Evolutionary conservation across 352 stramenopile species (phyloP).

Genomic region (Blastocystis sp.): DNA sequence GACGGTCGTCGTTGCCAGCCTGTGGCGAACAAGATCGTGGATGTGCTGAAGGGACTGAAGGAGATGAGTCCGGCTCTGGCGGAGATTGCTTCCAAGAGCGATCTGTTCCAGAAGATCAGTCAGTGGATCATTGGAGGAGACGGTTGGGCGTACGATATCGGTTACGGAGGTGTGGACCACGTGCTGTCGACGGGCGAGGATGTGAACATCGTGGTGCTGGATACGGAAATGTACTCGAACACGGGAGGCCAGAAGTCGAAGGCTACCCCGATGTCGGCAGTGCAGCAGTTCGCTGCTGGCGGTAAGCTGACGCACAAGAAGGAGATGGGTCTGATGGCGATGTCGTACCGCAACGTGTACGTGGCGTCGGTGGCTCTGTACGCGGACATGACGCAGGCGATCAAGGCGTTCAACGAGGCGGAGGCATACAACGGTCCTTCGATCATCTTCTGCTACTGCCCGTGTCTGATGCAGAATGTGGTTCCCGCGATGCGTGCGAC

Average conservation of each 20-base stretch:
- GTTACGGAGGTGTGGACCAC: conserved; percentile 64
- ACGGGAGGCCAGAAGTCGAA: conserved; percentile 65
- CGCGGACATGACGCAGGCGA: conserved; percentile 65
- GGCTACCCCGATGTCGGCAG: conserved; percentile 62
- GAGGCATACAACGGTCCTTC: conserved; percentile 76
- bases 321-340: conserved; percentile 77
- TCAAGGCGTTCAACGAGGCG: conserved; percentile 76
- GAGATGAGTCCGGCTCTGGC: conserved; percentile 57
- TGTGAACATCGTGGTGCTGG: conserved; percentile 66
- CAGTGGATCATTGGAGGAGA: conserved; percentile 68
- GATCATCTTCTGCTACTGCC: conserved; percentile 77
- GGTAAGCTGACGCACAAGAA: conserved; percentile 74
- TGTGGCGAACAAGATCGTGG: conserved; percentile 62
- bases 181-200: conserved; percentile 64
- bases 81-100: conserved; percentile 62
- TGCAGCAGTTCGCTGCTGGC: conserved; percentile 63
- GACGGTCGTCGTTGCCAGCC: conserved; percentile 64
- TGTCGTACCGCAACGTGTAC: conserved; percentile 83
- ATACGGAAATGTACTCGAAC: conserved; percentile 67
- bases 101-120: conserved; percentile 66
- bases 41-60: conserved; percentile 35
- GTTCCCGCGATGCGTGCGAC: conserved; percentile 63
- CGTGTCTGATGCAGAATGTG: conserved; percentile 67
- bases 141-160: conserved; percentile 68
- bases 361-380: conserved; percentile 74